Conservation (phyloP, 306 rosid genomes). For the Senna siamea region DNA sequence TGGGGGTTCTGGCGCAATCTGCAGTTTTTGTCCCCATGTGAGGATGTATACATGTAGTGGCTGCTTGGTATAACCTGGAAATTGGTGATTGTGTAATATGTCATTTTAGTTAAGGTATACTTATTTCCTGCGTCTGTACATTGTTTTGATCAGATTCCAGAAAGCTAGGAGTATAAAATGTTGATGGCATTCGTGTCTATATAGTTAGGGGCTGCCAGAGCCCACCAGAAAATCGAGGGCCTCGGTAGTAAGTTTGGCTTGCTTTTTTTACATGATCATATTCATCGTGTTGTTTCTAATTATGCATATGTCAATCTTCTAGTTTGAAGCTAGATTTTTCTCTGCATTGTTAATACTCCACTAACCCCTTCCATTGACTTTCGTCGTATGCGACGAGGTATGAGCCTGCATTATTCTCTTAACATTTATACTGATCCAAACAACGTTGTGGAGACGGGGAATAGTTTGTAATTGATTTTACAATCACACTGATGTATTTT, state of each 20-base stretch:
- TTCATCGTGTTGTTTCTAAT: slow-evolving; percentile 7
- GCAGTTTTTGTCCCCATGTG: slow-evolving; percentile 55
- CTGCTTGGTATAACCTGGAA: slow-evolving; percentile 56
- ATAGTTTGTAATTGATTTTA: no score
- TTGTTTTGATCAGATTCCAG: slow-evolving; percentile 47
- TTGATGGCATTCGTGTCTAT: slow-evolving; percentile 31
- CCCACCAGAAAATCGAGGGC: slow-evolving; percentile 35
- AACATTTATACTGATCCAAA: not conserved
- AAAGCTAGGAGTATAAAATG: slow-evolving; percentile 38
- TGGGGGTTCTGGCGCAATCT: slow-evolving; percentile 52
- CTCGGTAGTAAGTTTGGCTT: slow-evolving; percentile 26
- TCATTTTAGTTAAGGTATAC: slow-evolving; percentile 47
- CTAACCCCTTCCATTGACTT: not conserved
- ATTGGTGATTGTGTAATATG: slow-evolving; percentile 49
- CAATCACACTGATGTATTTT: no score
- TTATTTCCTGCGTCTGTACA: slow-evolving; percentile 45
- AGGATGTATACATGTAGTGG: slow-evolving; percentile 67
- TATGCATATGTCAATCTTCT: slow-evolving; percentile 10
- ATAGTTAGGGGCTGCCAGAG: slow-evolving; percentile 35
- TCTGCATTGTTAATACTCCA: not conserved
- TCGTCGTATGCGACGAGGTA: not conserved
- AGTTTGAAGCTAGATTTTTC: not conserved
- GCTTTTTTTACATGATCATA: slow-evolving; percentile 12
- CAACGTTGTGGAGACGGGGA: no score
- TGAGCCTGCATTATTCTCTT: not conserved